These are phyloP conservation scores for Fraxinus latifolia DNA, from an alignment of 305 asterid genomes.

Conservation along the genomic window DNA sequence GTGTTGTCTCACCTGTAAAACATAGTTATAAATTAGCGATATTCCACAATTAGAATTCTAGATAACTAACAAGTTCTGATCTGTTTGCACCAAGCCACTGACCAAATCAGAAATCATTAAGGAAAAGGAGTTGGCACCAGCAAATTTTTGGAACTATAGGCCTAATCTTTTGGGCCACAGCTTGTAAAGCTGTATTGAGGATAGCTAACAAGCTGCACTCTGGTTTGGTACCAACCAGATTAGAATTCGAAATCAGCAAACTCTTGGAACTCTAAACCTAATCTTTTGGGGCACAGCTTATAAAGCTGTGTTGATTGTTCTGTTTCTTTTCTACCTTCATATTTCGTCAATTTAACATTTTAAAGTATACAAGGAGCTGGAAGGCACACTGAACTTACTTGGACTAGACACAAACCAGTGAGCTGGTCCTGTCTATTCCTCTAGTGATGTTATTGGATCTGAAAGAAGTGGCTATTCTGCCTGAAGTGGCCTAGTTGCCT, in stretches of 20 bases:
- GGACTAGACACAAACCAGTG: not conserved
- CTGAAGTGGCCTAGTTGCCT: not conserved
- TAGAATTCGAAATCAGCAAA: not conserved
- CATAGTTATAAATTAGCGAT: not conserved
- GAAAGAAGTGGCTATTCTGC: not conserved
- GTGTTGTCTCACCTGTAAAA: not conserved
- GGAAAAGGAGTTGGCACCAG: not conserved
- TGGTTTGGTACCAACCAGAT: not conserved
- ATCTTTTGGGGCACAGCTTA: not conserved
- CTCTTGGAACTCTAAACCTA: not conserved
- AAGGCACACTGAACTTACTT: not conserved
- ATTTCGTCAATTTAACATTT: not conserved
- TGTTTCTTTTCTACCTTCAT: not conserved
- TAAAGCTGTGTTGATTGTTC: not conserved
- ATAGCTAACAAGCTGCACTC: not conserved
- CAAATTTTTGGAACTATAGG: not conserved
- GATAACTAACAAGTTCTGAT: not conserved
- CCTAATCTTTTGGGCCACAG: not conserved
- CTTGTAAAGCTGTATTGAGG: not conserved
- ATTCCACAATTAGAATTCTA: not conserved
- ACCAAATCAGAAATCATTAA: not conserved
- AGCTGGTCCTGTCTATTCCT: not conserved
- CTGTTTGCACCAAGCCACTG: not conserved
- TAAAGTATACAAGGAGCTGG: not conserved
- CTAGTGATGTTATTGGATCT: not conserved